phyloP scores from a whole-genome alignment of 305 asterid genomes.

The Fraxinus baroniana region DNA sequence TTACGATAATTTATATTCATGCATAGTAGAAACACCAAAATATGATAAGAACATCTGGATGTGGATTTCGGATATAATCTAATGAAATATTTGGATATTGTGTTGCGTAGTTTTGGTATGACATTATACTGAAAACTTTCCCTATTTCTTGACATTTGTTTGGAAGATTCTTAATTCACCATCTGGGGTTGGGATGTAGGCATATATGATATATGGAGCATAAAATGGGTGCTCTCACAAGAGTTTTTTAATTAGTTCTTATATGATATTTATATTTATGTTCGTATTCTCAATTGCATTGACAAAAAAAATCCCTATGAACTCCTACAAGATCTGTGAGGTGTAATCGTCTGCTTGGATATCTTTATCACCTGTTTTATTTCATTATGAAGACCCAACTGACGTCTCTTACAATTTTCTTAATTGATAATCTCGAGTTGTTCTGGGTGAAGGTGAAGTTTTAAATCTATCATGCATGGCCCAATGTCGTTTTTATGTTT shows the following conservation, averaged over 20 bases:
- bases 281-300: background rate
- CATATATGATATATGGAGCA: background rate
- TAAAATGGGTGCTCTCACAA: background rate
- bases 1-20: background rate
- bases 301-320: background rate
- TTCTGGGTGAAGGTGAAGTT: background rate
- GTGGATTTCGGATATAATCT: background rate
- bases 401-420: background rate
- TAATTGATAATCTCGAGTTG: background rate
- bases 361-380: background rate
- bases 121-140: background rate
- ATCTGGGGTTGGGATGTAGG: background rate
- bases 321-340: background rate
- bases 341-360: background rate
- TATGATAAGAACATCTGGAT: background rate
- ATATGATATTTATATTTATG: background rate
- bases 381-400: background rate
- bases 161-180: background rate
- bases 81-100: background rate
- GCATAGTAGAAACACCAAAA: slow-evolving; percentile 1
- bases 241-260: background rate
- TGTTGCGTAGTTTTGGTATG: background rate
- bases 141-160: background rate
- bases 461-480: background rate
- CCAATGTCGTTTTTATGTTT: background rate